A percentile compares a stretch with the other conserved stretches of the same genome.
phyloP scores from a whole-genome alignment of 306 rosid species.

The Ochetophila trinervis region DNA sequence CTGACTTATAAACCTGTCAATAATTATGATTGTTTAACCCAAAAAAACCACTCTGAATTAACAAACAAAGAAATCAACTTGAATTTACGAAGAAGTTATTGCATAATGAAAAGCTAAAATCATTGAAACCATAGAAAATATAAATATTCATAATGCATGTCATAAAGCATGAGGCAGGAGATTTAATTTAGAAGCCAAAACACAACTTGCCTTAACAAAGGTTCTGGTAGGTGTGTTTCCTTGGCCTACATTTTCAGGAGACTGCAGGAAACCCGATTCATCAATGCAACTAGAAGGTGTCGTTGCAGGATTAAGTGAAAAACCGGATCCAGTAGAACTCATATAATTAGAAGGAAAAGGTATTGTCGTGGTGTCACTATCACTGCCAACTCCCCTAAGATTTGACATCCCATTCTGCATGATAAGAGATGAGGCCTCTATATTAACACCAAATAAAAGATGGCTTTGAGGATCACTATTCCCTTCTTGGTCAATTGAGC shows the following conservation, averaged over 20 bases:
- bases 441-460: slow-evolving; percentile 89
- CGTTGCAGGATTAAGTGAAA: slow-evolving; percentile 55
- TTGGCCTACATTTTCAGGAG: slow-evolving; percentile 58
- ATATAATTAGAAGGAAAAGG: slow-evolving; percentile 70
- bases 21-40: no score
- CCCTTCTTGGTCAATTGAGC: slow-evolving; percentile 80
- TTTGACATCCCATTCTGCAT: slow-evolving; percentile 75
- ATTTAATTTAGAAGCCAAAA: background rate
- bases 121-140: no score
- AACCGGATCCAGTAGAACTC: slow-evolving; percentile 53
- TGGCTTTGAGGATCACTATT: slow-evolving; percentile 72
- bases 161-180: no score
- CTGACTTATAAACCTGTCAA: slow-evolving; percentile 53
- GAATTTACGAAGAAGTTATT: no score
- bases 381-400: slow-evolving; percentile 60
- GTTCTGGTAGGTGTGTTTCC: slow-evolving; percentile 57
- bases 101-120: no score
- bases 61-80: no score
- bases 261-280: slow-evolving; percentile 67
- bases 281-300: slow-evolving; percentile 59
- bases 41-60: no score
- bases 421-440: slow-evolving; percentile 79
- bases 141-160: no score
- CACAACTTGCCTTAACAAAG: slow-evolving; percentile 79
- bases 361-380: slow-evolving; percentile 45